Percentiles rank a stretch among this genome's conserved stretches.
Evolutionary conservation across 1,284 basidiomycete genomes (phyloP).

Genomic region (Sparassis latifolia): DNA sequence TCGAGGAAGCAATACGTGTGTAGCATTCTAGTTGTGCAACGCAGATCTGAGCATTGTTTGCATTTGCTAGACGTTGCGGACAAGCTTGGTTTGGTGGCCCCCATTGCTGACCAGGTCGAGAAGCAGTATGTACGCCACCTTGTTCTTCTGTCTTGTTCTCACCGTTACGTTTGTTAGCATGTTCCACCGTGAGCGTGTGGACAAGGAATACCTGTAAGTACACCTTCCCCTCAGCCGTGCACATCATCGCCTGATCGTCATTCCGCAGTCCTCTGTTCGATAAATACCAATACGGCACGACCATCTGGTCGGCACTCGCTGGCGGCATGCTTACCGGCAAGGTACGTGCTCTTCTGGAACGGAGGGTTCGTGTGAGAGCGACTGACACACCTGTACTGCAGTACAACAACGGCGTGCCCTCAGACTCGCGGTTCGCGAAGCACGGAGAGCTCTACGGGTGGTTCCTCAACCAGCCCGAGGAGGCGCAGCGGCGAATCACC

Average conservation of each 20-base stretch:
- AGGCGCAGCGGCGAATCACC: slow-evolving; percentile 58
- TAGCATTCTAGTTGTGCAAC: slow-evolving; percentile 5
- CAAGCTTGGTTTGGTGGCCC: slow-evolving; percentile 63
- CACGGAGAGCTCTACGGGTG: slow-evolving; percentile 34
- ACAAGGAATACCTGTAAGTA: slow-evolving; percentile 70
- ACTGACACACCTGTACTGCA: slow-evolving; percentile 8
- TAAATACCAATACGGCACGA: slow-evolving; percentile 58
- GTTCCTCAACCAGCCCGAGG: slow-evolving; percentile 26
- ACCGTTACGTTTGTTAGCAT: slow-evolving; percentile 31
- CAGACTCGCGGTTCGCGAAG: slow-evolving; percentile 54
- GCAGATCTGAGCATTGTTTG: neutral
- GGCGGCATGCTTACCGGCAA: slow-evolving; percentile 70
- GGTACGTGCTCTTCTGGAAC: slow-evolving; percentile 23
- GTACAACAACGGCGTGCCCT: slow-evolving; percentile 44
- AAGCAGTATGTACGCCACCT: slow-evolving; percentile 38
- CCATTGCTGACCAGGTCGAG: slow-evolving; percentile 77
- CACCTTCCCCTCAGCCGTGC: neutral
- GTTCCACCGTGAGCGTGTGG: slow-evolving; percentile 70
- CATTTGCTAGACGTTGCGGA: slow-evolving; percentile 52
- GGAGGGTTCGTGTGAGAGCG: too few relatives aligned
- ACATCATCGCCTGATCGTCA: too few relatives aligned
- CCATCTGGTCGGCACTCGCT: slow-evolving; percentile 72
- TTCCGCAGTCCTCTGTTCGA: slow-evolving; percentile 44
- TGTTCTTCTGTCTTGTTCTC: too few relatives aligned
- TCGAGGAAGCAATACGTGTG: slow-evolving; percentile 65